These are phyloP conservation scores for Torulaspora franciscae DNA, from an alignment of 805 yeast genomes.

Conservation along the genomic window DNA sequence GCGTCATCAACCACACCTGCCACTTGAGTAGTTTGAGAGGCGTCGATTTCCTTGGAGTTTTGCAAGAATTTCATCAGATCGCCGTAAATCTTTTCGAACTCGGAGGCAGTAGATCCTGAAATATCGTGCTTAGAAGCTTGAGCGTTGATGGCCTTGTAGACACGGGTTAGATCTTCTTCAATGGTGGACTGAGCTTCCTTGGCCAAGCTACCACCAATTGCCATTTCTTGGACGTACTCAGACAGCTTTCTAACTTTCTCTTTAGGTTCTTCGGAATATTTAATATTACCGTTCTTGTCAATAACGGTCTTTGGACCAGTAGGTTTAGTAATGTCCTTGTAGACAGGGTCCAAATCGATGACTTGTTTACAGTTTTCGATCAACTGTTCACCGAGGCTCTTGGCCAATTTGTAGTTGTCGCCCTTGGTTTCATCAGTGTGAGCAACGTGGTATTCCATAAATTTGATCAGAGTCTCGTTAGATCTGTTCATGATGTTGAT, in stretches of 20 bases:
- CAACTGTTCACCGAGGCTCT: slow-evolving; percentile 84
- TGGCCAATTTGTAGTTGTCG: slow-evolving; percentile 87
- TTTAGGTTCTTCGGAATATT: slow-evolving; percentile 79
- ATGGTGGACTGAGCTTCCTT: slow-evolving; percentile 63
- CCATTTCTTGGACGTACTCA: slow-evolving; percentile 94
- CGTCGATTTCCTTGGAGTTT: slow-evolving; percentile 64
- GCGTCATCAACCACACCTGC: slow-evolving; percentile 50
- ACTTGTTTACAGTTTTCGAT: slow-evolving; percentile 94
- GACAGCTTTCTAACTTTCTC: slow-evolving; percentile 90
- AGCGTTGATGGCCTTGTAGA: slow-evolving; percentile 74
- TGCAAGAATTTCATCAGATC: slow-evolving; percentile 66
- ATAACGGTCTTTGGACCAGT: slow-evolving; percentile 91
- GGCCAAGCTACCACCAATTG: slow-evolving; percentile 86
- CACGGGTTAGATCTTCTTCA: slow-evolving; percentile 77
- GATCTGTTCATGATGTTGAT: slow-evolving; percentile 97
- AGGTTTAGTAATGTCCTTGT: slow-evolving; percentile 90
- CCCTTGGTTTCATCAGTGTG: slow-evolving; percentile 74
- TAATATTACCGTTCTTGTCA: slow-evolving; percentile 81
- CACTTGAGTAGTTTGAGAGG: slow-evolving; percentile 55
- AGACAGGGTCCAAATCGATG: slow-evolving; percentile 74
- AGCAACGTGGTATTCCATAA: slow-evolving; percentile 79
- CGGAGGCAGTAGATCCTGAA: slow-evolving; percentile 59
- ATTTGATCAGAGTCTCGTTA: slow-evolving; percentile 85
- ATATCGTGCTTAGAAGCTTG: slow-evolving; percentile 48
- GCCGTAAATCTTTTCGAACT: slow-evolving; percentile 66